Percentiles rank a stretch among this genome's conserved stretches.
These are phyloP conservation scores for Populus trichocarpa DNA, from an alignment of 441 rosid genomes.

Conservation along the genomic window DNA sequence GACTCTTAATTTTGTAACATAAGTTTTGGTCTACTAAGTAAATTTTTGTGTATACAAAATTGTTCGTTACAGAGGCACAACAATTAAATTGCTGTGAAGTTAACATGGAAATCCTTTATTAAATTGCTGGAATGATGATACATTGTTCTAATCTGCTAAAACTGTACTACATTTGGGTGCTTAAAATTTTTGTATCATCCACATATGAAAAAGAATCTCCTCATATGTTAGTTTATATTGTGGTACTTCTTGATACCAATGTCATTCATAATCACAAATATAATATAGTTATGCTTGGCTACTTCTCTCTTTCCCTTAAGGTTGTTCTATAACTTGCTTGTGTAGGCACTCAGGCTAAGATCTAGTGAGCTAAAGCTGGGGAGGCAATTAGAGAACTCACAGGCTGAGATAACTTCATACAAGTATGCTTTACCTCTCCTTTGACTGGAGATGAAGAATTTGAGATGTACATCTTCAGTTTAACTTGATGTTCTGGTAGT, in stretches of 20 bases:
- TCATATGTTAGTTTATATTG: neutral
- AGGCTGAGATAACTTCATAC: slow-evolving; percentile 62
- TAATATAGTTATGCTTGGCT: slow-evolving; percentile 3
- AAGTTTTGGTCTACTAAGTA: neutral
- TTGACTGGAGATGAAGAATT: slow-evolving; percentile 14
- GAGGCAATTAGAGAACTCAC: slow-evolving; percentile 78
- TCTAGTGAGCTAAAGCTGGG: slow-evolving; percentile 94
- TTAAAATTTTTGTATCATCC: neutral
- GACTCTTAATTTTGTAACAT: neutral
- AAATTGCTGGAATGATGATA: neutral
- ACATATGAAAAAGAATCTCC: neutral
- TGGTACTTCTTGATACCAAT: too few species aligned
- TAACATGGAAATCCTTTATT: neutral
- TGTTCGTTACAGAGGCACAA: neutral
- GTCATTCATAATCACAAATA: too few species aligned
- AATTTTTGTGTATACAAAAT: neutral
- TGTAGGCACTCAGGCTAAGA: slow-evolving; percentile 89
- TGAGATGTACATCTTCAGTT: neutral
- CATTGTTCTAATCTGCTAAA: neutral
- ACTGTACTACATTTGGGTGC: neutral
- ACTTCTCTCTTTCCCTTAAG: neutral
- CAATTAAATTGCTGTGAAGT: neutral
- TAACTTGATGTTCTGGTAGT: slow-evolving; percentile 8
- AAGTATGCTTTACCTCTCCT: slow-evolving; percentile 51
- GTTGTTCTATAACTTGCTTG: slow-evolving; percentile 14